Percentiles rank a stretch among this genome's conserved stretches.
Evolutionary conservation across 2,329 filamentous ascomycete genomes (phyloP).

Genomic region (Xylariomycetidae sp.): DNA sequence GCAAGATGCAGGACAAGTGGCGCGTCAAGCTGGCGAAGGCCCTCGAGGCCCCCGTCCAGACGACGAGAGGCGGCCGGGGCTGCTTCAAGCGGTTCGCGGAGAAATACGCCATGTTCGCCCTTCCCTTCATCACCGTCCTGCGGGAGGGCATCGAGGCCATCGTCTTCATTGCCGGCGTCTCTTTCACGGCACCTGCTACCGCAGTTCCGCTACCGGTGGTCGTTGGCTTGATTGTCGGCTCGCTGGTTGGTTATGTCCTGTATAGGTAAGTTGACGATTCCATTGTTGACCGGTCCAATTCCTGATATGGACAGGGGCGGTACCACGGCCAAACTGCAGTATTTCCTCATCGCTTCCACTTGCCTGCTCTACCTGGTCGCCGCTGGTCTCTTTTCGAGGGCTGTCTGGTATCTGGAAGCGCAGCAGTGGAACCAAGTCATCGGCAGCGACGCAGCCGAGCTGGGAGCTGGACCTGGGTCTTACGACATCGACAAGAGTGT

Average conservation of each 20-base stretch:
- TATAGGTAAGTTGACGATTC: constrained; percentile 58
- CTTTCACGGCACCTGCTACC: constrained; percentile 66
- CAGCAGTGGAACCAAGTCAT: constrained; percentile 62
- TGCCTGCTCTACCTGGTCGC: constrained; percentile 81
- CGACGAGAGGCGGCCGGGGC: constrained; percentile 33
- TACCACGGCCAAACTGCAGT: constrained; percentile 60
- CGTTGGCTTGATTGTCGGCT: constrained; percentile 62
- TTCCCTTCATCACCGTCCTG: constrained; percentile 84
- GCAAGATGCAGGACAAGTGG: constrained; percentile 84
- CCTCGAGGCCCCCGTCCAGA: constrained; percentile 46
- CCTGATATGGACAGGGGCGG: constrained; percentile 41
- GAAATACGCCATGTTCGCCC: constrained; percentile 78
- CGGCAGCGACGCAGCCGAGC: constrained; percentile 48
- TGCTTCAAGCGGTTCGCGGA: constrained; percentile 59
- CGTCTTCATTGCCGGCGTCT: constrained; percentile 80
- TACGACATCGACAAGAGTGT: constrained; percentile 74
- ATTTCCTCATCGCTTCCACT: constrained; percentile 76
- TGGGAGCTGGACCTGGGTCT: constrained; percentile 59
- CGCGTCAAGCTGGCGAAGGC: constrained; percentile 71
- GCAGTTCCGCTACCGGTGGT: constrained; percentile 74
- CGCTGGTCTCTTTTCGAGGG: constrained; percentile 72
- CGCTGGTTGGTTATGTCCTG: constrained; percentile 63
- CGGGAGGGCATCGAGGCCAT: constrained; percentile 82
- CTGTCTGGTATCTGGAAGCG: constrained; percentile 68
- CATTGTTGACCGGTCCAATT: neutral